These are phyloP conservation scores for Solanum chiquidenum DNA, from an alignment of 257 asterid genomes.

Conservation along the genomic window DNA sequence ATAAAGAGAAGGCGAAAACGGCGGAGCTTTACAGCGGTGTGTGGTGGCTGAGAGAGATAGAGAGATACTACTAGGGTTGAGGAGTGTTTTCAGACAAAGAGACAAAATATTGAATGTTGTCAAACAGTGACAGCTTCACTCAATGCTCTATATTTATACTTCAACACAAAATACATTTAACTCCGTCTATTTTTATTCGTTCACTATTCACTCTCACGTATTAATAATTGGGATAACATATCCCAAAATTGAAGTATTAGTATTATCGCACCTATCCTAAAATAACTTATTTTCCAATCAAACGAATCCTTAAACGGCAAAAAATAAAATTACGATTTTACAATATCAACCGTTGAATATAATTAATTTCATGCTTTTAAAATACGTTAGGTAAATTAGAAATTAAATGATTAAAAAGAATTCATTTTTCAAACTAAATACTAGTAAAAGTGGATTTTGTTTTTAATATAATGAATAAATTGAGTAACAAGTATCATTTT, in stretches of 20 bases:
- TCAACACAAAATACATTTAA: no score
- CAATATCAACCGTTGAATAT: no score
- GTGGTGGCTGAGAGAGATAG: background rate
- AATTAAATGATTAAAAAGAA: no score
- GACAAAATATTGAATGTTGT: background rate
- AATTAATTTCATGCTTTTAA: background rate
- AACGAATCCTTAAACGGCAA: background rate
- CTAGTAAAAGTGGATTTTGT: background rate
- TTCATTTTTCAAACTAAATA: background rate
- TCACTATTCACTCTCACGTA: background rate
- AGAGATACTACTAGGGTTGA: conserved; percentile 5
- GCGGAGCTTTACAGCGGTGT: background rate
- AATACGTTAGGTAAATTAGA: background rate
- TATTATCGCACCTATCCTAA: no score
- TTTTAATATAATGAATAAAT: no score
- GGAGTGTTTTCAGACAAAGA: background rate
- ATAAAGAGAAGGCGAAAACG: background rate
- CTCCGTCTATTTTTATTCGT: background rate
- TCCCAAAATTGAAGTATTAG: no score
- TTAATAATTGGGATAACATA: background rate
- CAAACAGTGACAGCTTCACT: background rate
- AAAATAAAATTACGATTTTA: no score
- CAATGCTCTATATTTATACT: background rate
- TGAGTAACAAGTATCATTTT: background rate
- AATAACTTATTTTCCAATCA: background rate